A percentile compares a stretch with the other conserved stretches of the same genome.
These are phyloP conservation scores for Anastatica hierochuntica DNA, from an alignment of 345 rosid genomes.

Conservation along the genomic window DNA sequence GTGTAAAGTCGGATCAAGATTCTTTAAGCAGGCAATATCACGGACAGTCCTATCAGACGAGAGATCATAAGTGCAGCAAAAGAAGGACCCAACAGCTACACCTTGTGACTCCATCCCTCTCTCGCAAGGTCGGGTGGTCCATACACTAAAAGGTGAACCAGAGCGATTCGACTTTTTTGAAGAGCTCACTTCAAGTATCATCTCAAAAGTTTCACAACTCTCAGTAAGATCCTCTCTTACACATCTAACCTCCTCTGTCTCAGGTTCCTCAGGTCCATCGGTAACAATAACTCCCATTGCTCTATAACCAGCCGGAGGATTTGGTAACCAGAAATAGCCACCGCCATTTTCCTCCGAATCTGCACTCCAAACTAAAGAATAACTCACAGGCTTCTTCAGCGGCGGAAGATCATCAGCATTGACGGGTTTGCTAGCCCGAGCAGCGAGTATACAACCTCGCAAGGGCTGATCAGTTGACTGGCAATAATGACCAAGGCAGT, in stretches of 20 bases:
- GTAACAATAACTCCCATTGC: constrained; percentile 79
- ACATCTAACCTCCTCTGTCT: constrained; percentile 54
- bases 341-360: constrained; percentile 31
- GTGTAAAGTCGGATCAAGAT: constrained; percentile 38
- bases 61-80: constrained; percentile 36
- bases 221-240: constrained; percentile 77
- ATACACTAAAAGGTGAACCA: constrained; percentile 40
- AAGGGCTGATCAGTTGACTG: constrained; percentile 52
- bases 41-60: constrained; percentile 29
- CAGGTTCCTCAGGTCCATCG: constrained; percentile 36
- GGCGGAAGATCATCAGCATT: constrained; percentile 31
- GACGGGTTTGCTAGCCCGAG: constrained; percentile 19
- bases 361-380: constrained; percentile 42
- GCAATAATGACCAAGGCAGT: constrained; percentile 70
- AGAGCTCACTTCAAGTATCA: constrained; percentile 31
- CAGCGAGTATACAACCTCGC: constrained; percentile 71
- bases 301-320: constrained; percentile 68
- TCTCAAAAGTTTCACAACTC: constrained; percentile 53
- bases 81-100: constrained; percentile 76
- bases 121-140: constrained; percentile 53
- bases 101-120: constrained; percentile 68
- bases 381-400: constrained; percentile 47
- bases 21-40: constrained; percentile 69
- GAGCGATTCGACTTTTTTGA: constrained; percentile 24
- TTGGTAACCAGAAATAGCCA: constrained; percentile 80